These are phyloP conservation scores for Byssoonygena ceratinophila DNA, from an alignment of 2,329 filamentous ascomycete genomes.

Conservation along the genomic window DNA sequence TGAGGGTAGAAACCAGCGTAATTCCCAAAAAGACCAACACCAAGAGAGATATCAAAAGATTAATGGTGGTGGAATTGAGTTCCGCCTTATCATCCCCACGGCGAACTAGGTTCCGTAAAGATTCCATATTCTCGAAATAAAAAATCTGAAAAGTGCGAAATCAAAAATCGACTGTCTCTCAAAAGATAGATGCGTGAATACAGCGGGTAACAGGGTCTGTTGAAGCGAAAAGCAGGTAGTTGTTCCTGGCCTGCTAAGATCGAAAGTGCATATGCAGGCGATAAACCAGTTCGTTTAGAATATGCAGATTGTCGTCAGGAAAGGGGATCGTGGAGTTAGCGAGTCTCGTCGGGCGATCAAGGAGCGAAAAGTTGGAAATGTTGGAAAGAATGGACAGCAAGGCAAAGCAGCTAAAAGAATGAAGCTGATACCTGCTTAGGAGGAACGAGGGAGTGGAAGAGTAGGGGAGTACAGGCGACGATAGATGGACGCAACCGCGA, in stretches of 20 bases:
- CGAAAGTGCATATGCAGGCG: not conserved
- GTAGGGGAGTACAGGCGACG: constrained; percentile 18
- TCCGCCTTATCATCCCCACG: constrained; percentile 41
- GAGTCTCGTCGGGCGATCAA: not conserved
- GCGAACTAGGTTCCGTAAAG: constrained; percentile 39
- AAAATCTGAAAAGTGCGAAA: not conserved
- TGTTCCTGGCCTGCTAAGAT: not conserved
- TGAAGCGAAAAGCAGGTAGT: not conserved
- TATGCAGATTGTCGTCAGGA: not conserved
- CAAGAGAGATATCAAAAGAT: constrained; percentile 69
- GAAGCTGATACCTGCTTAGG: constrained; percentile 46
- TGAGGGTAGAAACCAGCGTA: constrained; percentile 54
- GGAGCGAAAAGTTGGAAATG: constrained; percentile 3
- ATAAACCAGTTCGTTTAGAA: not conserved
- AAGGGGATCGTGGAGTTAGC: not conserved
- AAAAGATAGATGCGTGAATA: no score
- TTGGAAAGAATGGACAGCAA: constrained; percentile 41
- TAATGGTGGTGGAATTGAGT: constrained; percentile 54
- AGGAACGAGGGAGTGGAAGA: constrained; percentile 19
- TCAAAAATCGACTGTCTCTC: no score
- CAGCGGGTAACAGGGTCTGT: no score
- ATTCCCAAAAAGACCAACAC: constrained; percentile 65
- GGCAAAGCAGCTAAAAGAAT: constrained; percentile 52
- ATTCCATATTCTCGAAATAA: constrained; percentile 26
- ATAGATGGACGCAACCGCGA: constrained; percentile 11